Evolutionary conservation across 768 basidiomycete genomes (phyloP).

Genomic region (Clavaria fumosa): DNA sequence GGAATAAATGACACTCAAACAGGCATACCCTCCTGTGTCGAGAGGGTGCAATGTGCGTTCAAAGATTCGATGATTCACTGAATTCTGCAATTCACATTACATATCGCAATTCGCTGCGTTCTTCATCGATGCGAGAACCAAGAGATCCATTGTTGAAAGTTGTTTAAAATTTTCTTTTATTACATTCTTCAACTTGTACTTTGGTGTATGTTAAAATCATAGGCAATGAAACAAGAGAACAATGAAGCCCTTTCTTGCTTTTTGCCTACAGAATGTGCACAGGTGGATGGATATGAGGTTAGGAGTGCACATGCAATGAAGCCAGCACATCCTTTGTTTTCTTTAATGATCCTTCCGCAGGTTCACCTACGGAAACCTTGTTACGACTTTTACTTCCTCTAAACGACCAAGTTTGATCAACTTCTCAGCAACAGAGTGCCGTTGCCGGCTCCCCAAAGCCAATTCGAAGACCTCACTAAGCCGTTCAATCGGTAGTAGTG

Average conservation of each 20-base stretch:
- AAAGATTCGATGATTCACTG: conserved; percentile 77
- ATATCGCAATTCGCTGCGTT: conserved; percentile 69
- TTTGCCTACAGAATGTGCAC: conserved; percentile 30
- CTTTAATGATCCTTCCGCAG: conserved; percentile 65
- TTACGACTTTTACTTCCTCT: conserved; percentile 78
- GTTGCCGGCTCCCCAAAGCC: conserved; percentile 47
- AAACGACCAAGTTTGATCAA: conserved; percentile 69
- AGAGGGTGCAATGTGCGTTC: conserved; percentile 67
- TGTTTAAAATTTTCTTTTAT: conserved; percentile 19
- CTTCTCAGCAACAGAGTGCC: conserved; percentile 33
- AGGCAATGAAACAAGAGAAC: conserved; percentile 14
- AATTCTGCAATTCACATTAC: conserved; percentile 76
- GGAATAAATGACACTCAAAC: conserved; percentile 59
- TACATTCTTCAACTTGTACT: conserved; percentile 17
- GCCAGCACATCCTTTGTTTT: conserved; percentile 21
- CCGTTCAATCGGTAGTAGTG: conserved; percentile 86
- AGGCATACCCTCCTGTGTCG: conserved; percentile 62
- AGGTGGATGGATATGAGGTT: conserved; percentile 28
- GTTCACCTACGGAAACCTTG: conserved; percentile 75
- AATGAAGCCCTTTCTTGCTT: too few relatives aligned
- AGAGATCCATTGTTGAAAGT: conserved; percentile 50
- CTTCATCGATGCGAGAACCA: conserved; percentile 72
- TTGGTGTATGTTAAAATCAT: conserved; percentile 16
- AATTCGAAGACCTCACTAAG: conserved; percentile 73
- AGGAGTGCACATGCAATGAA: conserved; percentile 23